Conservation (phyloP, 257 asterid genomes). For the Fraxinus anomala region DNA sequence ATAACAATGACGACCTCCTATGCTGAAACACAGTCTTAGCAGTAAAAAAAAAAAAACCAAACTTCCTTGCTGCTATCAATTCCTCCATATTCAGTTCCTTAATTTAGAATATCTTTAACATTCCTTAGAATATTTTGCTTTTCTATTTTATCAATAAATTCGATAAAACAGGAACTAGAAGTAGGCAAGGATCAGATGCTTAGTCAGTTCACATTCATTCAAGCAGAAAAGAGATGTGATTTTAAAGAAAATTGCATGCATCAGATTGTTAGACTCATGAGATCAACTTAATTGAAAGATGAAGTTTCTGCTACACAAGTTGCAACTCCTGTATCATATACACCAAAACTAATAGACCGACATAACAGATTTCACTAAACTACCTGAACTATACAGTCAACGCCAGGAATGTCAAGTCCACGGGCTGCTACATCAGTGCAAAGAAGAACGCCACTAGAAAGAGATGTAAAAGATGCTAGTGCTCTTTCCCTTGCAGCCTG, state of each 20-base stretch:
- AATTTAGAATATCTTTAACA: too few relatives aligned
- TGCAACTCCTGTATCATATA: not conserved
- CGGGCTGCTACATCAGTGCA: constrained; percentile 99
- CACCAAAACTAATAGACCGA: constrained; percentile 9
- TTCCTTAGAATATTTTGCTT: not conserved
- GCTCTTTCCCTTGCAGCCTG: constrained; percentile 88
- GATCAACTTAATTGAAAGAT: not conserved
- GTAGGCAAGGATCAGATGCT: too few relatives aligned
- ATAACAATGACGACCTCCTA: not conserved
- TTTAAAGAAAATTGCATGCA: not conserved
- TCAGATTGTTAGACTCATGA: not conserved
- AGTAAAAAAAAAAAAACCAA: not conserved
- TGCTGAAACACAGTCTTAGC: not conserved
- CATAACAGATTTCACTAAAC: not conserved
- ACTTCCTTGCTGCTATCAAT: not conserved
- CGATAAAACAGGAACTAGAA: too few relatives aligned
- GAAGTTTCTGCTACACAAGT: constrained; percentile 6
- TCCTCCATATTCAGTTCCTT: not conserved
- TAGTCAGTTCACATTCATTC: constrained; percentile 1
- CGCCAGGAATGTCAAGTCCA: constrained; percentile 98
- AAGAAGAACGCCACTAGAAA: constrained; percentile 83
- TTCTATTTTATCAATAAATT: not conserved
- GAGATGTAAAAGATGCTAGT: constrained; percentile 69
- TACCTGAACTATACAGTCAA: constrained; percentile 88
- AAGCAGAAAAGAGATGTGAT: not conserved